Evolutionary conservation across 768 basidiomycete species (phyloP).

Genomic region (Punctularia strigosozonata): DNA sequence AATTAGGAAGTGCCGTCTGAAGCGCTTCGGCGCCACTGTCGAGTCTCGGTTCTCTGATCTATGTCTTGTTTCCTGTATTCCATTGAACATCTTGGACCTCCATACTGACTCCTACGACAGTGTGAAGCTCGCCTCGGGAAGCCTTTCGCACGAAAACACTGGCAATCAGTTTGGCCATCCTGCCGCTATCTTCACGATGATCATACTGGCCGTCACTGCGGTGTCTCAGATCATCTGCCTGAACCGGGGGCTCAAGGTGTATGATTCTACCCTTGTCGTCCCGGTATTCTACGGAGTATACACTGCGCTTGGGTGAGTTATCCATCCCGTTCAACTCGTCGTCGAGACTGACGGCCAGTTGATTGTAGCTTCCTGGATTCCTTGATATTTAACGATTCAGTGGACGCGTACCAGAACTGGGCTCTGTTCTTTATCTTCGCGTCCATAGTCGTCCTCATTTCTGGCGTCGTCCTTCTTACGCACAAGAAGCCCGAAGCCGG

Average conservation of each 20-base stretch:
- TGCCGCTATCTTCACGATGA: slow-evolving; percentile 67
- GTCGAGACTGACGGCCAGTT: slow-evolving; percentile 1
- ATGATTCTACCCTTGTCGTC: slow-evolving; percentile 85
- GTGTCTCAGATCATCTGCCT: slow-evolving; percentile 87
- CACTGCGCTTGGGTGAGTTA: slow-evolving; percentile 62
- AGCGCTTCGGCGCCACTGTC: too few species aligned
- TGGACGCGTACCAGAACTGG: slow-evolving; percentile 81
- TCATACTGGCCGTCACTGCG: slow-evolving; percentile 54
- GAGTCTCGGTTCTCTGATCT: too few species aligned
- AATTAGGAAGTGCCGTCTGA: too few species aligned
- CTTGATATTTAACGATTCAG: slow-evolving; percentile 73
- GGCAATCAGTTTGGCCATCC: slow-evolving; percentile 83
- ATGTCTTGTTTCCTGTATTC: too few species aligned
- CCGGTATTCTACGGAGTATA: slow-evolving; percentile 94
- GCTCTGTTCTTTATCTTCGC: slow-evolving; percentile 78
- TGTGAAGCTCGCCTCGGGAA: slow-evolving; percentile 71
- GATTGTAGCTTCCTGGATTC: slow-evolving; percentile 45
- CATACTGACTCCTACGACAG: too few species aligned
- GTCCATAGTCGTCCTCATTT: slow-evolving; percentile 79
- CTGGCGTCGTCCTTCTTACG: slow-evolving; percentile 87
- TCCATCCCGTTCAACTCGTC: not conserved
- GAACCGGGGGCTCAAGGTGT: slow-evolving; percentile 81
- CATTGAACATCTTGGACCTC: too few species aligned
- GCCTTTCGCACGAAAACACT: slow-evolving; percentile 66
- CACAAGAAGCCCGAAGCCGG: slow-evolving; percentile 73